These are phyloP conservation scores for Blastosporella zonata DNA, from an alignment of 1,284 basidiomycete species.

Conservation along the genomic window DNA sequence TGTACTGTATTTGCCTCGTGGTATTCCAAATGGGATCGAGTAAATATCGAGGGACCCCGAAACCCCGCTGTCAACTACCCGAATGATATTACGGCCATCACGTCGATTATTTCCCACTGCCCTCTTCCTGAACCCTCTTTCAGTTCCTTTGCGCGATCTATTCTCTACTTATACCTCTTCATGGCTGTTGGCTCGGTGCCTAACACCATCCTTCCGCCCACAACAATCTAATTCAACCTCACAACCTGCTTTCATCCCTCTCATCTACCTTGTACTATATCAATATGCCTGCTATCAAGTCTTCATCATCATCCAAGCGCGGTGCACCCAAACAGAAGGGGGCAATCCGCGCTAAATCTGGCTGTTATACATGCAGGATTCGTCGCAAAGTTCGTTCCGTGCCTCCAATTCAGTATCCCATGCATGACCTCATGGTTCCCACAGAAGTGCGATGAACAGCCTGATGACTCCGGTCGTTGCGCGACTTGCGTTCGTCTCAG, in stretches of 20 bases:
- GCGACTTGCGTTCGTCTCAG: conserved; percentile 73
- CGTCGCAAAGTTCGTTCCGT: conserved; percentile 62
- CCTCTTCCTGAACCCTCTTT: conserved; percentile 2
- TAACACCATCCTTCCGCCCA: conserved; percentile 9
- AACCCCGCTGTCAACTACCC: not conserved
- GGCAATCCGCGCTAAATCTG: conserved; percentile 76
- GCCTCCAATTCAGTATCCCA: conserved; percentile 1
- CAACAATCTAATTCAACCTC: not conserved
- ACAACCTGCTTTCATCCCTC: conserved; percentile 1
- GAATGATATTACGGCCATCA: conserved; percentile 11
- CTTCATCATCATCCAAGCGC: conserved; percentile 29
- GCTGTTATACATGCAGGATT: conserved; percentile 83
- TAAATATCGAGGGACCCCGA: conserved; percentile 16
- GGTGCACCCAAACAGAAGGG: conserved; percentile 72
- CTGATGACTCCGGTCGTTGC: conserved; percentile 59
- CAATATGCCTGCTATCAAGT: conserved; percentile 32
- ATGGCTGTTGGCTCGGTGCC: conserved; percentile 16
- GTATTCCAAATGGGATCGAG: conserved; percentile 7
- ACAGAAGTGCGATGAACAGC: conserved; percentile 82
- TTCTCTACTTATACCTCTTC: conserved; percentile 22
- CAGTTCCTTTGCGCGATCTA: conserved; percentile 7
- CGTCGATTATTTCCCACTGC: conserved; percentile 13
- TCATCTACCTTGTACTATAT: not conserved
- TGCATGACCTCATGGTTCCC: conserved; percentile 12
- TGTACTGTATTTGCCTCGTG: conserved; percentile 7